Evolutionary conservation across 2,329 filamentous ascomycete species (phyloP).

Genomic region (Stromatinia cepivora): DNA sequence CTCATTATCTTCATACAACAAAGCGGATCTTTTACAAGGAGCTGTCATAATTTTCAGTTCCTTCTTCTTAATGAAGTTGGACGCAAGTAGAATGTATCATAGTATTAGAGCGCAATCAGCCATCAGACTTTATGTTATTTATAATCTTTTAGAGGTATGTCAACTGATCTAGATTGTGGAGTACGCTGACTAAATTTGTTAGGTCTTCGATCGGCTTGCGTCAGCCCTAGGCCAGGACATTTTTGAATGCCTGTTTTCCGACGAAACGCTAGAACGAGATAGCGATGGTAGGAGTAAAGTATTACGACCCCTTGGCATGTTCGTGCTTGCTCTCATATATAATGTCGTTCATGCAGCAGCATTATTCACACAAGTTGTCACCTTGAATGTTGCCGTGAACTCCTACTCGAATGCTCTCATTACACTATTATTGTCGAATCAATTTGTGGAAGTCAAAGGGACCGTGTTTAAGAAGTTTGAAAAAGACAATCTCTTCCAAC

Average conservation of each 20-base stretch:
- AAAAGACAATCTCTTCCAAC: constrained; percentile 94
- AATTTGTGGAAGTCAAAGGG: constrained; percentile 98
- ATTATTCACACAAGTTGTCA: constrained; percentile 96
- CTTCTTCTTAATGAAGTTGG: constrained; percentile 81
- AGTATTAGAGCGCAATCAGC: constrained; percentile 94
- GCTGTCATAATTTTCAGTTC: constrained; percentile 85
- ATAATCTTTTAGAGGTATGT: constrained; percentile 84
- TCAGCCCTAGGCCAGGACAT: constrained; percentile 94
- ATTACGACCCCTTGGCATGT: constrained; percentile 85
- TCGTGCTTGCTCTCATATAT: constrained; percentile 80
- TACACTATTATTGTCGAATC: constrained; percentile 90
- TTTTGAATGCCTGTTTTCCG: constrained; percentile 90
- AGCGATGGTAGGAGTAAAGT: constrained; percentile 88
- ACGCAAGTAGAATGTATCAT: constrained; percentile 97
- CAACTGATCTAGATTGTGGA: background rate
- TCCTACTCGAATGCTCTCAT: constrained; percentile 96
- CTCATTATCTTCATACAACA: constrained; percentile 80
- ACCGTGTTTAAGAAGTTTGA: constrained; percentile 99
- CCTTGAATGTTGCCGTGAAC: constrained; percentile 96
- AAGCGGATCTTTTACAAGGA: constrained; percentile 91
- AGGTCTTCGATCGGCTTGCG: constrained; percentile 86
- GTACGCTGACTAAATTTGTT: constrained; percentile 75
- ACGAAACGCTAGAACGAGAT: constrained; percentile 86
- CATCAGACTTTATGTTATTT: constrained; percentile 98
- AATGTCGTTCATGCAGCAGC: constrained; percentile 85